Evolutionary conservation across 2,329 filamentous ascomycete species (phyloP), one percentile per base, ranked within the genome.

Genomic region (Thelonectria discophora): DNA sequence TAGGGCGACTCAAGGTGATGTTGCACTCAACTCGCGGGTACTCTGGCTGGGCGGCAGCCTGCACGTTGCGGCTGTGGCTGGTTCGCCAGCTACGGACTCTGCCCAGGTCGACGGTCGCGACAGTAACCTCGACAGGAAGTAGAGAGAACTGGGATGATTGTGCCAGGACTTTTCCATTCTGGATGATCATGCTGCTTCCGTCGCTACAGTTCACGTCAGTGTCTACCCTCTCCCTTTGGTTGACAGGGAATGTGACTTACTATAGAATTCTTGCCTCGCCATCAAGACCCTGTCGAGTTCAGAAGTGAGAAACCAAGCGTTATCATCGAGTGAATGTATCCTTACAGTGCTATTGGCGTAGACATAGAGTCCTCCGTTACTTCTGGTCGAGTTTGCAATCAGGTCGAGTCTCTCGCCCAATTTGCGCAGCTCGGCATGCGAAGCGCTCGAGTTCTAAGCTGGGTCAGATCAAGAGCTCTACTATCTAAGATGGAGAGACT

Each of bases 71-170:
- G 12, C 83, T 84, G 13, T 83, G 80, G 1, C 81, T 78, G n/a
- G 77, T 84, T 0, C 90, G 80, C 67, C 81, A 88, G 1, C 82
- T 78, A 46, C 89, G 79, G 6, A 94, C 90, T 65, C 92, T 88
- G 69, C 94, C 91, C 2, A 91, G 78, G 67, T 91, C 88, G 7
- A 91, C 80, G 0, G 87, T 90, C 3, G 88, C 89, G 5, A 82
- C 85, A 17, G 89, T 76, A 4, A 91, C 87, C 68, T 91, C 88
- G 6, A 91, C 88, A n/a, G 80, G 80, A 7, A 43, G 13, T 2
- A 90, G 72, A 13, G 82, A 86, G 75, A 90, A 90, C 61, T 90
- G 88, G 1, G 81, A 80, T 1, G 83, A 86, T 71, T 90, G 88
- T 1, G 84, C 87, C 1, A 90, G 78, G 21, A 46, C 39, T 4